phyloP scores from a whole-genome alignment of 768 basidiomycete species.

The Galerina marginata region DNA sequence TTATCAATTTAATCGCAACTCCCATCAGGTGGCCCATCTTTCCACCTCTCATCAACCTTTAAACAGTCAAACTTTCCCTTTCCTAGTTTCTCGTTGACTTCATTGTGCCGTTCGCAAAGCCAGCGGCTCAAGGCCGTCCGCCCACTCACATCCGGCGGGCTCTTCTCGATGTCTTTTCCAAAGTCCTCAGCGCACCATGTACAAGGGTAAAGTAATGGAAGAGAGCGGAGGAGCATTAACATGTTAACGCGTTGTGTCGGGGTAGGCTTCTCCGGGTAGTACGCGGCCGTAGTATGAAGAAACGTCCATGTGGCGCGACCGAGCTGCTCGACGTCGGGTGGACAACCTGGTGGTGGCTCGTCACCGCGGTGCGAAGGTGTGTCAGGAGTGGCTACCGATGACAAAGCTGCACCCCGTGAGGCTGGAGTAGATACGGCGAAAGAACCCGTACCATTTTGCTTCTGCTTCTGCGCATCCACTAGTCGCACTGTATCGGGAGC shows the following conservation, averaged over 20 bases:
- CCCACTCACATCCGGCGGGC: constrained; percentile 82
- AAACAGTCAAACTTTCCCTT: constrained; percentile 84
- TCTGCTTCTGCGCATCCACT: constrained; percentile 11
- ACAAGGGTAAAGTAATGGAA: constrained; percentile 91
- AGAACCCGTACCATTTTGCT: constrained; percentile 22
- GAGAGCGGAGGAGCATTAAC: constrained; percentile 75
- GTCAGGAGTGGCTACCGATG: constrained; percentile 18
- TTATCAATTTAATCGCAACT: constrained; percentile 70
- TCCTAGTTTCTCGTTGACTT: constrained; percentile 86
- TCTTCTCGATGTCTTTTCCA: constrained; percentile 63
- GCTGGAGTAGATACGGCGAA: constrained; percentile 32
- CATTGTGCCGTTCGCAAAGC: constrained; percentile 93
- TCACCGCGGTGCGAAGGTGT: constrained; percentile 31
- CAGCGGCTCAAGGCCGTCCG: constrained; percentile 74
- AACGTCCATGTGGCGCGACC: constrained; percentile 97
- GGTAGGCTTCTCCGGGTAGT: constrained; percentile 87
- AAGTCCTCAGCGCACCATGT: constrained; percentile 85
- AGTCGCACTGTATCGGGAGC: not conserved
- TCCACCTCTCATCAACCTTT: constrained; percentile 89
- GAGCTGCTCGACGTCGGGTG: constrained; percentile 88
- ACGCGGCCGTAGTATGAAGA: constrained; percentile 93
- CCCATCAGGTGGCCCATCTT: constrained; percentile 86
- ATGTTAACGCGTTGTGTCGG: constrained; percentile 81
- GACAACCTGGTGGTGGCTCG: constrained; percentile 70
- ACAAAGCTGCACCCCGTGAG: constrained; percentile 19